These are phyloP conservation scores for Elongisporangium undulatum DNA, from an alignment of 352 stramenopile species.

Conservation along the genomic window DNA sequence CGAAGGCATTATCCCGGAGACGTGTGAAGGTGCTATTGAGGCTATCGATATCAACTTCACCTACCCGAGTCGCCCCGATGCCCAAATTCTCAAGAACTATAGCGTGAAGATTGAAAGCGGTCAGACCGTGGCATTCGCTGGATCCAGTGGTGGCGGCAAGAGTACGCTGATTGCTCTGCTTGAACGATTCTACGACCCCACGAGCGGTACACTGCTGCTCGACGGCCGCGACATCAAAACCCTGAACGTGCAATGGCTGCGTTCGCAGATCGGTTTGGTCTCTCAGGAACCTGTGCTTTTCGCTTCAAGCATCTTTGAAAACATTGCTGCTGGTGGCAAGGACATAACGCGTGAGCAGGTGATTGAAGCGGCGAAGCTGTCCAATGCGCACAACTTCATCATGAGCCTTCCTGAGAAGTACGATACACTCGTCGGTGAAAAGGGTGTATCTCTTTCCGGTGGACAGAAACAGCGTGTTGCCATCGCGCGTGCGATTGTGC, in stretches of 20 bases:
- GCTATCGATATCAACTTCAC: constrained; percentile 64
- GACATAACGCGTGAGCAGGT: constrained; percentile 59
- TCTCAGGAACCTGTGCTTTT: constrained; percentile 85
- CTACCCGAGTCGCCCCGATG: constrained; percentile 66
- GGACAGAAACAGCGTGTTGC: constrained; percentile 52
- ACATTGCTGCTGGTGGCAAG: constrained; percentile 77
- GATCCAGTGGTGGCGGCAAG: constrained; percentile 87
- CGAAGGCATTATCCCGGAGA: constrained; percentile 25
- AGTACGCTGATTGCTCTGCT: constrained; percentile 76
- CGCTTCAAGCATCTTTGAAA: constrained; percentile 80
- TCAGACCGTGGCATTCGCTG: constrained; percentile 84
- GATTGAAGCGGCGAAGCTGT: constrained; percentile 68
- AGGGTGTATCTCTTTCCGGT: constrained; percentile 43
- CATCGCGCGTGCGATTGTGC: constrained; percentile 38
- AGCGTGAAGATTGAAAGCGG: constrained; percentile 66
- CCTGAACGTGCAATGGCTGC: constrained; percentile 64
- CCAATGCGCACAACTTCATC: constrained; percentile 90
- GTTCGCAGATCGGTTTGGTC: constrained; percentile 56
- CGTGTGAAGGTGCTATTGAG: constrained; percentile 39
- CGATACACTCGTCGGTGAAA: constrained; percentile 74
- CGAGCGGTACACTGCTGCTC: constrained; percentile 56
- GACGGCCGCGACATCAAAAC: constrained; percentile 64
- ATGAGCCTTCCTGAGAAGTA: constrained; percentile 82
- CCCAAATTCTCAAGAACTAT: constrained; percentile 72
- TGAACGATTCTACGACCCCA: constrained; percentile 79